Conservation (phyloP, 2,329 filamentous ascomycete genomes). For the Verticillium tricorpus region DNA sequence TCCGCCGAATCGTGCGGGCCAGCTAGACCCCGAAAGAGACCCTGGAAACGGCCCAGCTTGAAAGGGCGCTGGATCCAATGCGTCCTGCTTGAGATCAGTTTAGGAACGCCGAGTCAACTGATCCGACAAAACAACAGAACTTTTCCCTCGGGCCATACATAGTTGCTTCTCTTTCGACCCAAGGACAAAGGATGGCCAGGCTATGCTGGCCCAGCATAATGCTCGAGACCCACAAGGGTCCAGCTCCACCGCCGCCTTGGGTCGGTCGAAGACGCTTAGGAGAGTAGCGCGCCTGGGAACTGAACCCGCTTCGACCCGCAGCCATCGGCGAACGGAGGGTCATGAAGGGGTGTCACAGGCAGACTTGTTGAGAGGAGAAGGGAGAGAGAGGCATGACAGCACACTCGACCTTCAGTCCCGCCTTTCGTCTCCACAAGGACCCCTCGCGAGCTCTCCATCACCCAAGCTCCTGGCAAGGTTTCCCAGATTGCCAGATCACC, state of each 20-base stretch:
- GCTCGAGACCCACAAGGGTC: neutral
- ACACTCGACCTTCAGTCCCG: neutral
- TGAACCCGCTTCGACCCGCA: neutral
- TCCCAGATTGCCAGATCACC: neutral
- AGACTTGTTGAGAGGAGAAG: neutral
- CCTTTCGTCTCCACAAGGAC: neutral
- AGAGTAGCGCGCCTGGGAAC: neutral
- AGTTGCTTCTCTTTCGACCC: neutral
- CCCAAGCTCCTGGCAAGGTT: neutral
- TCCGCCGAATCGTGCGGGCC: too few relatives aligned
- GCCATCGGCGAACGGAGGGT: neutral
- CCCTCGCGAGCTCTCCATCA: neutral
- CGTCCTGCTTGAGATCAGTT: neutral
- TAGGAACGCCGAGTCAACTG: neutral
- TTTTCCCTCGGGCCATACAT: neutral
- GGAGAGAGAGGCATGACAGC: neutral
- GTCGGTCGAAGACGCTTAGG: neutral
- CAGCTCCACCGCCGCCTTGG: neutral
- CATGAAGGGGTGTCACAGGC: neutral
- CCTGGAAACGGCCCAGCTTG: neutral
- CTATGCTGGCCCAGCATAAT: neutral
- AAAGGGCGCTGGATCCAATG: neutral
- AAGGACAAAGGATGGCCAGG: neutral
- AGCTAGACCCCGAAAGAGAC: neutral
- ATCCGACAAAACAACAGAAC: neutral